These are phyloP conservation scores for Allium sativum DNA, from an alignment of 106 monocot genomes.

Conservation along the genomic window DNA sequence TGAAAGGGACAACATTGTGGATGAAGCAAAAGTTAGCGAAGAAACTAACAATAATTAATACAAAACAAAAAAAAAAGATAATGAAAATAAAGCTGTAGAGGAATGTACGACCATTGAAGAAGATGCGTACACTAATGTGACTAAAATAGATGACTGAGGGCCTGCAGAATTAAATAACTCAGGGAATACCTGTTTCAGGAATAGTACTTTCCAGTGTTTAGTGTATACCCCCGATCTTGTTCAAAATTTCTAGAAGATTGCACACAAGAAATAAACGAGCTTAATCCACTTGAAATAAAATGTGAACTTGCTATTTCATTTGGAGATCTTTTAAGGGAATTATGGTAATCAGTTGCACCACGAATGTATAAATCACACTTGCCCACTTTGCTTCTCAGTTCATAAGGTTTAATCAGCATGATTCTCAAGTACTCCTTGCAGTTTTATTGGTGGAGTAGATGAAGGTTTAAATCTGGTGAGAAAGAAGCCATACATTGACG, in stretches of 20 bases:
- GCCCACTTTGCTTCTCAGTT: conserved; percentile 96
- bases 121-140: no score
- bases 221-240: conserved; percentile 79
- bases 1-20: no score
- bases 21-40: no score
- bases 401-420: conserved; percentile 96
- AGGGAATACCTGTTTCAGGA: conserved; percentile 99
- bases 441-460: no score
- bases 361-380: conserved; percentile 78
- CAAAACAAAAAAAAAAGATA: no score
- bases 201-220: conserved; percentile 93
- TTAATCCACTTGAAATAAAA: conserved; percentile 92
- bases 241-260: conserved; percentile 75
- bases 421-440: no score
- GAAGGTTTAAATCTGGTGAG: no score
- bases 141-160: conserved; percentile 46
- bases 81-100: no score
- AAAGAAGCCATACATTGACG: no score
- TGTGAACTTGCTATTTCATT: conserved; percentile 92
- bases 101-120: no score
- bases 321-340: conserved; percentile 84
- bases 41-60: no score
- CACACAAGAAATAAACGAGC: conserved; percentile 62
- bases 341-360: conserved; percentile 90
- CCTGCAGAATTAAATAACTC: conserved; percentile 80